Evolutionary conservation across 139 green algal species (phyloP).

Genomic region (Chlorella vulgaris): DNA sequence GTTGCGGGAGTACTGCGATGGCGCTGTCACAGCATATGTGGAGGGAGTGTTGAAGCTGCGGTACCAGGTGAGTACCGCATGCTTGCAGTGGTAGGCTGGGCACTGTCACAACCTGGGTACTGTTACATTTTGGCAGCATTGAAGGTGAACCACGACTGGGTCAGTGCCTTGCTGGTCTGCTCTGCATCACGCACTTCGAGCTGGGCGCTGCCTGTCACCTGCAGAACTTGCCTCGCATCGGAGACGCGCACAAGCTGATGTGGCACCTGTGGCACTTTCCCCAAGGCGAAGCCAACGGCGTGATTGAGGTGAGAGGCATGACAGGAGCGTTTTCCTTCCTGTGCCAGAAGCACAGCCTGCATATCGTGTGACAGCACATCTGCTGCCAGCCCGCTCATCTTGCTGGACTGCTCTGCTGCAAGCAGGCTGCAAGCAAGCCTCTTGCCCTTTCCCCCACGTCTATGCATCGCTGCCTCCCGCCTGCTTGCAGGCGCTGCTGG

Average conservation of each 20-base stretch:
- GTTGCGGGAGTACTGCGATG: background rate
- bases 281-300: background rate
- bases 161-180: too few relatives aligned
- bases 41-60: constrained; percentile 1
- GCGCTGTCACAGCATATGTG: background rate
- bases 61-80: background rate
- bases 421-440: background rate
- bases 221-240: constrained; percentile 11
- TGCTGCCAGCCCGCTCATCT: too few relatives aligned
- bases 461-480: background rate
- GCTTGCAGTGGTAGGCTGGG: too few relatives aligned
- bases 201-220: too few relatives aligned
- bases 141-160: too few relatives aligned
- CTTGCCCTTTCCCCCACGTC: background rate
- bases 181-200: too few relatives aligned
- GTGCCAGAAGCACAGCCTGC: too few relatives aligned
- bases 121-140: too few relatives aligned
- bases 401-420: too few relatives aligned
- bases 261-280: constrained; percentile 15
- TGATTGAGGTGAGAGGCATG: constrained; percentile 5
- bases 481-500: constrained; percentile 9
- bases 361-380: background rate
- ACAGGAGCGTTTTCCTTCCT: background rate
- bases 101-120: too few relatives aligned
- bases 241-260: constrained; percentile 21